Evolutionary conservation across 2,329 filamentous ascomycete species (phyloP).

Genomic region (Apiospora marii): DNA sequence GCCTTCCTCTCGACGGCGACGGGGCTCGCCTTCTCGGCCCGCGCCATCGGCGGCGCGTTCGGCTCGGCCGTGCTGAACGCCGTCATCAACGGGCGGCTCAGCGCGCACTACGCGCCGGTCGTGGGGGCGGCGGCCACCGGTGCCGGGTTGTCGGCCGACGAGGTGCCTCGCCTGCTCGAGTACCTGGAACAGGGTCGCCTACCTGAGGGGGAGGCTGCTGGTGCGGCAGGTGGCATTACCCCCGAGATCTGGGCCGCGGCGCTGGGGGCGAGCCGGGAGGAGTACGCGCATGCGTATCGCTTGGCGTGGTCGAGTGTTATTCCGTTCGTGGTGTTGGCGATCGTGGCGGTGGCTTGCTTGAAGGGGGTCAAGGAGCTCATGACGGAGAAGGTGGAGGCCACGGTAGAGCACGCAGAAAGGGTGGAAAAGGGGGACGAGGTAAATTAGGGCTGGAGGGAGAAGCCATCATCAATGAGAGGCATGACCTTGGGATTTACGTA

Average conservation of each 20-base stretch:
- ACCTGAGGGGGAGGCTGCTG: neutral
- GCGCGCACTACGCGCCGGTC: conserved; percentile 47
- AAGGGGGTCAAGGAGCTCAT: conserved; percentile 59
- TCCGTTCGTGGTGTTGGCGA: conserved; percentile 58
- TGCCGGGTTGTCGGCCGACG: conserved; percentile 50
- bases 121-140: conserved; percentile 50
- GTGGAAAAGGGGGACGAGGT: neutral
- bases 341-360: conserved; percentile 52
- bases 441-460: neutral
- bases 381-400: conserved; percentile 61
- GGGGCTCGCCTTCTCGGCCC: conserved; percentile 59
- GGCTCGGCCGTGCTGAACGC: conserved; percentile 60
- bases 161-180: neutral
- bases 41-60: conserved; percentile 61
- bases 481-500: neutral
- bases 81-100: conserved; percentile 57
- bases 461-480: too few relatives aligned
- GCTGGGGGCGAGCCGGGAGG: conserved; percentile 48
- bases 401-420: conserved; percentile 49
- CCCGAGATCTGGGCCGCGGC: conserved; percentile 46
- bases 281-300: conserved; percentile 57
- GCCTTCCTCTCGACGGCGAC: conserved; percentile 61
- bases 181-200: neutral
- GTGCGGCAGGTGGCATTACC: conserved; percentile 45
- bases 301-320: conserved; percentile 59